Evolutionary conservation across 805 yeast species (phyloP).

Genomic region (Saccharomycopsis amapae): DNA sequence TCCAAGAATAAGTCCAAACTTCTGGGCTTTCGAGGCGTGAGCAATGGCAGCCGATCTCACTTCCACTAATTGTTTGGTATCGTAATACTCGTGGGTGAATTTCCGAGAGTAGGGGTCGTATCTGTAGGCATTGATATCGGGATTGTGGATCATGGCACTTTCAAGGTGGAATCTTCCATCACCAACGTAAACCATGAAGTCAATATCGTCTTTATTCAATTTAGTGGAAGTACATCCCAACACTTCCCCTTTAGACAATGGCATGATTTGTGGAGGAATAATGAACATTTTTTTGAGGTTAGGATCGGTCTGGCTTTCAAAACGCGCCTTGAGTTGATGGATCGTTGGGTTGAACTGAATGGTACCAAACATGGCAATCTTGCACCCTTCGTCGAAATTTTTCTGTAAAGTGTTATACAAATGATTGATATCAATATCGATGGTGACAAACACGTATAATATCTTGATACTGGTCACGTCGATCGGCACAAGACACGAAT

Average conservation of each 20-base stretch:
- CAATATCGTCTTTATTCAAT: conserved; percentile 52
- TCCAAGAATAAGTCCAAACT: conserved; percentile 81
- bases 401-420: conserved; percentile 65
- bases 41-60: conserved; percentile 70
- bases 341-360: conserved; percentile 95
- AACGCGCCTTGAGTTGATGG: conserved; percentile 36
- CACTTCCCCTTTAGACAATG: conserved; percentile 92
- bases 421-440: conserved; percentile 78
- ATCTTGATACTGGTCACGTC: conserved; percentile 88
- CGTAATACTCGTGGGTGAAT: conserved; percentile 83
- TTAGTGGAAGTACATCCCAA: conserved; percentile 93
- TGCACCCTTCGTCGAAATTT: conserved; percentile 58
- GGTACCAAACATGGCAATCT: conserved; percentile 85
- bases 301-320: conserved; percentile 20
- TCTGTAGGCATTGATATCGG: conserved; percentile 82
- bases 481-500: conserved; percentile 92
- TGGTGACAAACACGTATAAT: conserved; percentile 91
- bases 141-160: conserved; percentile 95
- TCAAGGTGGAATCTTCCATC: conserved; percentile 96
- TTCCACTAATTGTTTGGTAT: conserved; percentile 71
- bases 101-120: conserved; percentile 93
- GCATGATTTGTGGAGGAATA: conserved; percentile 85
- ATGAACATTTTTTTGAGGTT: conserved; percentile 43
- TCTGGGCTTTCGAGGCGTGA: conserved; percentile 51
- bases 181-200: conserved; percentile 86